These are phyloP conservation scores for Gonapodya sp. DNA, from an alignment of 192 early-diverging fungal species.

Conservation along the genomic window DNA sequence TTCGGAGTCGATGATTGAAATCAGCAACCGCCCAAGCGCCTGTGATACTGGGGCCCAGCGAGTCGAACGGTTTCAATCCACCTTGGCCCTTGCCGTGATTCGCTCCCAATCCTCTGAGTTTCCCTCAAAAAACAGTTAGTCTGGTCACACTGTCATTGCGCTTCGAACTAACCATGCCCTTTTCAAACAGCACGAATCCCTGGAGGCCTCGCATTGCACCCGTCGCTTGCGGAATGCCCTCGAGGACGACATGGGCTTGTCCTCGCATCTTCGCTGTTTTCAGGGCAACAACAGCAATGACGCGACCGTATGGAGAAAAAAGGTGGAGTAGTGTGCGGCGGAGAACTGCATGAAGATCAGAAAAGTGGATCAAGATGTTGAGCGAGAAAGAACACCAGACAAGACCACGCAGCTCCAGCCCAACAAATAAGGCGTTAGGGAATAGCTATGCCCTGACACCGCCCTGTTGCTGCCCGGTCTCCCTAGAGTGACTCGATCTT, in stretches of 20 bases:
- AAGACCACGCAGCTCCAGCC: too few relatives aligned
- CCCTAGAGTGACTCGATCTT: neutral
- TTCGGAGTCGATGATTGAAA: too few relatives aligned
- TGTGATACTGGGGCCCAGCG: too few relatives aligned
- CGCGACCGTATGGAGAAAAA: constrained; percentile 76
- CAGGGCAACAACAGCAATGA: constrained; percentile 78
- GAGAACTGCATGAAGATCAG: constrained; percentile 11
- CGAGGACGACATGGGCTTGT: constrained; percentile 89
- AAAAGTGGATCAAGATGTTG: too few relatives aligned
- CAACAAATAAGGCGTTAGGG: too few relatives aligned
- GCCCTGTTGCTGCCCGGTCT: neutral
- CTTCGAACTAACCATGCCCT: constrained; percentile 66
- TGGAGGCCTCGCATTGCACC: constrained; percentile 77
- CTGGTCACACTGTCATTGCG: neutral
- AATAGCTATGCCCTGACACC: too few relatives aligned
- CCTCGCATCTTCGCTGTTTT: constrained; percentile 78
- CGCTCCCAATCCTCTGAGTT: too few relatives aligned
- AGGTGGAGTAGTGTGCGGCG: constrained; percentile 57
- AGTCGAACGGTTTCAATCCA: too few relatives aligned
- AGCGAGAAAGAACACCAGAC: too few relatives aligned
- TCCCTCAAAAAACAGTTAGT: neutral
- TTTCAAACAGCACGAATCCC: constrained; percentile 78
- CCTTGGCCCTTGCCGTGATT: too few relatives aligned
- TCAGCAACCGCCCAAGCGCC: too few relatives aligned
- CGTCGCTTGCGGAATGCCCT: constrained; percentile 74